A percentile compares a stretch with the other conserved stretches of the same genome.
These are phyloP conservation scores for Parascedosporium putredinis DNA, from an alignment of 2,329 filamentous ascomycete genomes.

Conservation along the genomic window DNA sequence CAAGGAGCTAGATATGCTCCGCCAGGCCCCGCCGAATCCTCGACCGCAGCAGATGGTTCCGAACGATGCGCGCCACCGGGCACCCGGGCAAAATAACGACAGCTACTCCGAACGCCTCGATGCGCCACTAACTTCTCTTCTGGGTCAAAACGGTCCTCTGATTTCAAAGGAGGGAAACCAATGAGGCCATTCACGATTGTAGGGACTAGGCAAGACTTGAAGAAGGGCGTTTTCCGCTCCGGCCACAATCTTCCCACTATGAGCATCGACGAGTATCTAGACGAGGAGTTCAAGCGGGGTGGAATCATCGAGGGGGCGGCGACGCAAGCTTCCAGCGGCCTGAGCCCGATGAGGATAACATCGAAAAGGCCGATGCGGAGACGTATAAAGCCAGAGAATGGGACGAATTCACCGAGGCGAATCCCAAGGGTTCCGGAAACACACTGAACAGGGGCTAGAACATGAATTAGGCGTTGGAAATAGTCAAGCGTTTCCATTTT, in stretches of 20 bases:
- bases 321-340: constrained; percentile 58
- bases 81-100: constrained; percentile 25
- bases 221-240: constrained; percentile 73
- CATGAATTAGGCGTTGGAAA: too few relatives aligned
- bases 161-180: constrained; percentile 73
- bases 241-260: constrained; percentile 94
- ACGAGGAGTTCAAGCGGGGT: constrained; percentile 75
- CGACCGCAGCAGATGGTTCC: constrained; percentile 34
- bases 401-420: constrained; percentile 90
- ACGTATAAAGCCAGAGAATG: constrained; percentile 89
- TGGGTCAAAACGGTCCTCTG: constrained; percentile 54
- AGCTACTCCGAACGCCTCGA: constrained; percentile 69
- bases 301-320: constrained; percentile 84
- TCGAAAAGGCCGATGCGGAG: constrained; percentile 77
- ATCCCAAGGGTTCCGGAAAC: constrained; percentile 75
- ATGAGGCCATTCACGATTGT: constrained; percentile 84
- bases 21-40: constrained; percentile 51
- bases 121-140: constrained; percentile 41
- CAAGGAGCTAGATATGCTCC: constrained; percentile 74
- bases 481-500: too few relatives aligned
- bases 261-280: constrained; percentile 95
- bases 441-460: constrained; percentile 65
- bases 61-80: constrained; percentile 26
- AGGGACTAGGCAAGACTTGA: constrained; percentile 63
- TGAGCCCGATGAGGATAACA: constrained; percentile 79